Evolutionary conservation across 208 protist genomes (phyloP).

Genomic region (Strigomonas culicis): DNA sequence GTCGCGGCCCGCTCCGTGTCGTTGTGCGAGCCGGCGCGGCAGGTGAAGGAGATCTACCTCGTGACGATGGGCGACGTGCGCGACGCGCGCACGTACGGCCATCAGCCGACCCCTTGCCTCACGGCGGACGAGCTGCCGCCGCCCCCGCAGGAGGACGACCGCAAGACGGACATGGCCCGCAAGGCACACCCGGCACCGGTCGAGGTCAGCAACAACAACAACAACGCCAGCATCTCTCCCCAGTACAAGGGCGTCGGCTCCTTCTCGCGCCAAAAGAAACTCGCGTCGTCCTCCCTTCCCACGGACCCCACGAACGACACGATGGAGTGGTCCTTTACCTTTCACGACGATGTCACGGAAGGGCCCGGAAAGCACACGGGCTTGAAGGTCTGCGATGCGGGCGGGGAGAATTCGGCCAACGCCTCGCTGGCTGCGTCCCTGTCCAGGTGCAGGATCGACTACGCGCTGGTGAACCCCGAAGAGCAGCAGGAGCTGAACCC

Average conservation of each 20-base stretch:
- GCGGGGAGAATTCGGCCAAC: background rate
- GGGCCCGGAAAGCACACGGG: no score
- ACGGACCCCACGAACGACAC: background rate
- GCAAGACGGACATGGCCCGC: background rate
- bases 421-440: no score
- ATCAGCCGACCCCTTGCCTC: slow-evolving; percentile 36
- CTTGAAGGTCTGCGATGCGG: background rate
- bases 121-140: slow-evolving; percentile 16
- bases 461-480: slow-evolving; percentile 27
- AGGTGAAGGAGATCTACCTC: slow-evolving; percentile 74
- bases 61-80: slow-evolving; percentile 53
- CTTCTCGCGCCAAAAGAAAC: background rate
- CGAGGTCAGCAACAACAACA: background rate
- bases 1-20: slow-evolving; percentile 56
- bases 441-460: slow-evolving; percentile 7
- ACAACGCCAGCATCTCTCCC: background rate
- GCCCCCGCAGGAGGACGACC: background rate
- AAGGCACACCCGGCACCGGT: background rate
- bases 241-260: background rate
- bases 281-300: background rate
- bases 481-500: slow-evolving; percentile 83
- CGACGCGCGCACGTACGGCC: slow-evolving; percentile 67
- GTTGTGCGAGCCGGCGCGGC: slow-evolving; percentile 72
- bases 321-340: slow-evolving; percentile 7
- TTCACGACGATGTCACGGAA: background rate